A percentile compares a stretch with the other conserved stretches of the same genome.
These are phyloP conservation scores for Plantago elongata DNA, from an alignment of 257 asterid species.

Conservation along the genomic window DNA sequence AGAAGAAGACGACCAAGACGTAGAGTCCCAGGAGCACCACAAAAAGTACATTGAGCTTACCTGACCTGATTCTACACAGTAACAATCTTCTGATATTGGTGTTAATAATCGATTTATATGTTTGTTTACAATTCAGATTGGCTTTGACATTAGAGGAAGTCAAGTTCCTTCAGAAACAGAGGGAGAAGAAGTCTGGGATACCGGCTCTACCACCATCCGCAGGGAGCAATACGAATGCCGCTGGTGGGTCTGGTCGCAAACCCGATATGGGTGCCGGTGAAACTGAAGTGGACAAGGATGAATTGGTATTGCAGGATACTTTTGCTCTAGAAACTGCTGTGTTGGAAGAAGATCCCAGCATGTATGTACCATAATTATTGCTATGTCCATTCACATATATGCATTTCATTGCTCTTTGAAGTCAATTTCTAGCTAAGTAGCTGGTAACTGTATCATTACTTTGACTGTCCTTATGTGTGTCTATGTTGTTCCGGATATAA, in stretches of 20 bases:
- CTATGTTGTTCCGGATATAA: constrained; percentile 5
- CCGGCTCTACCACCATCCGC: constrained; percentile 51
- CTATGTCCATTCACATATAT: background rate
- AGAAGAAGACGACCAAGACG: constrained; percentile 33
- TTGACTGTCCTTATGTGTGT: background rate
- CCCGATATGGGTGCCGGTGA: constrained; percentile 43
- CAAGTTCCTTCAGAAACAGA: constrained; percentile 82
- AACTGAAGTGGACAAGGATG: constrained; percentile 86
- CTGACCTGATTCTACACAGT: background rate
- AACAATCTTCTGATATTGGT: too few relatives aligned
- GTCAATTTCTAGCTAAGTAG: background rate
- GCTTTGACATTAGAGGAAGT: constrained; percentile 78
- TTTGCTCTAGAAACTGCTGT: constrained; percentile 99
- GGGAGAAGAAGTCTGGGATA: constrained; percentile 82
- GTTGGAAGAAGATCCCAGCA: constrained; percentile 94
- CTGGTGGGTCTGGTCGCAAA: constrained; percentile 39
- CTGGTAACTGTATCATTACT: background rate
- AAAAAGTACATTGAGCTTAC: constrained; percentile 22
- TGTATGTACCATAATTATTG: constrained; percentile 34
- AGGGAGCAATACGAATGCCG: constrained; percentile 20
- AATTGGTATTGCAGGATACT: constrained; percentile 92
- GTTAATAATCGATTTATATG: too few relatives aligned
- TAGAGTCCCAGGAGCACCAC: constrained; percentile 11
- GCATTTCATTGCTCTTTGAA: too few relatives aligned
- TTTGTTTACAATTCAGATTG: constrained; percentile 31